A percentile compares a stretch with the other conserved stretches of the same genome.
phyloP scores from a whole-genome alignment of 345 rosid genomes.

The Camelina hispida region DNA sequence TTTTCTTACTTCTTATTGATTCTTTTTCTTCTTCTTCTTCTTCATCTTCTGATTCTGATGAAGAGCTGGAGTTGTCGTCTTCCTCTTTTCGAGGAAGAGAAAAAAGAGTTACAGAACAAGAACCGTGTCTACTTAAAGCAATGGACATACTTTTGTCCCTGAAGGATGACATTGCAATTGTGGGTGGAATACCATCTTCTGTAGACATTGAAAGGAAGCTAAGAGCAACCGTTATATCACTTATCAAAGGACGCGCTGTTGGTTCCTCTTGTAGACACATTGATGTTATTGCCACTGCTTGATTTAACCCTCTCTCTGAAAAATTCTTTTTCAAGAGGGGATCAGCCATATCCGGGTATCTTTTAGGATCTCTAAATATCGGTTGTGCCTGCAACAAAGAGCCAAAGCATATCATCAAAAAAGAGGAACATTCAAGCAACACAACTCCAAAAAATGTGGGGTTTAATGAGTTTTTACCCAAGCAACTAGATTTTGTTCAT shows the following conservation, averaged over 20 bases:
- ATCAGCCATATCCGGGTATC: slow-evolving; percentile 78
- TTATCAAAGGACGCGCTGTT: slow-evolving; percentile 75
- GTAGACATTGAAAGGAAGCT: slow-evolving; percentile 62
- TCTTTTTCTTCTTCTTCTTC: slow-evolving; percentile 27
- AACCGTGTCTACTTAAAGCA: slow-evolving; percentile 45
- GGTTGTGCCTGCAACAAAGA: slow-evolving; percentile 66
- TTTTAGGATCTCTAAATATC: slow-evolving; percentile 68
- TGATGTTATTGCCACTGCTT: slow-evolving; percentile 84
- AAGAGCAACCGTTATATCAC: slow-evolving; percentile 73
- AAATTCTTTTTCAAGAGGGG: slow-evolving; percentile 57
- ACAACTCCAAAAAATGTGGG: background rate
- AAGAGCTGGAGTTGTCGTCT: slow-evolving; percentile 17
- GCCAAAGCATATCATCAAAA: slow-evolving; percentile 11
- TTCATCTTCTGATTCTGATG: slow-evolving; percentile 30
- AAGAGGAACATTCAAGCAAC: too few species aligned
- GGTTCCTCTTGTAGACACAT: slow-evolving; percentile 90
- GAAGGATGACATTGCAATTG: slow-evolving; percentile 35
- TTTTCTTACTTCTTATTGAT: background rate
- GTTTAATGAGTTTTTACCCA: slow-evolving; percentile 57
- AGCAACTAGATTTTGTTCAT: slow-evolving; percentile 72
- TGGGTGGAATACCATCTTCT: slow-evolving; percentile 41
- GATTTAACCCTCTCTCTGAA: slow-evolving; percentile 75
- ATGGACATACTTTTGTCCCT: slow-evolving; percentile 48
- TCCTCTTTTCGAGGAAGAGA: slow-evolving; percentile 41
- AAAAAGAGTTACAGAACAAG: slow-evolving; percentile 34